A percentile compares a stretch with the other conserved stretches of the same genome.
Evolutionary conservation across 306 rosid species (phyloP).

Genomic region (cucumber (Cucumis sativus)): DNA sequence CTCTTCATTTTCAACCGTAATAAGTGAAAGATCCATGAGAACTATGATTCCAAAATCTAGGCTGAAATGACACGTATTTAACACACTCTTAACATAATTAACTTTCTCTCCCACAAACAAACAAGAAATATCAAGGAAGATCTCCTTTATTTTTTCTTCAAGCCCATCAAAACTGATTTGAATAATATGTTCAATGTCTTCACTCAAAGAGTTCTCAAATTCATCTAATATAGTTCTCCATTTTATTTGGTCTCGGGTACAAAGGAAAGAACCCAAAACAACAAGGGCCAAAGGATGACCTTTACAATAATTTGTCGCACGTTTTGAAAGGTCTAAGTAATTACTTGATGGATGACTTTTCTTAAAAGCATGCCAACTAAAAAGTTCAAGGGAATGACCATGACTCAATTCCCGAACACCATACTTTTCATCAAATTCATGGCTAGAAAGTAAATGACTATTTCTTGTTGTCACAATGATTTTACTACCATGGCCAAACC

Average conservation of each 20-base stretch:
- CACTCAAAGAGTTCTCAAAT: background rate
- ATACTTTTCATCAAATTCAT: background rate
- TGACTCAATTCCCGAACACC: background rate
- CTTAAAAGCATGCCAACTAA: conserved; percentile 20
- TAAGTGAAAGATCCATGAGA: conserved; percentile 11
- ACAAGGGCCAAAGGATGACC: conserved; percentile 29
- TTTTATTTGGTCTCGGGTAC: background rate
- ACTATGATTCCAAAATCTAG: conserved; percentile 12
- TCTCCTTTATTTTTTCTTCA: conserved; percentile 5
- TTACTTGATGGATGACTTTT: background rate
- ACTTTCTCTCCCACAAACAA: conserved; percentile 15
- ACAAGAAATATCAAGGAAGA: conserved; percentile 33
- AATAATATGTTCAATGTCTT: conserved; percentile 7
- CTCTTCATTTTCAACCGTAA: background rate
- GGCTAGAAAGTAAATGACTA: background rate
- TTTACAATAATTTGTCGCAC: conserved; percentile 6
- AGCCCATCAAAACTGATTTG: conserved; percentile 18
- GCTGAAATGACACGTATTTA: conserved; percentile 12
- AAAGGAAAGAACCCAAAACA: conserved; percentile 22
- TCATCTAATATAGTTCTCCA: conserved; percentile 18
- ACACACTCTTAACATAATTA: background rate
- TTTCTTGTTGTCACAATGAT: conserved; percentile 20
- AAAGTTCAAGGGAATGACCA: conserved; percentile 4
- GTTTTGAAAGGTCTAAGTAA: conserved; percentile 4
- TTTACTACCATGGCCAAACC: conserved; percentile 15